Percentiles rank a stretch among this genome's conserved stretches.
Evolutionary conservation across 192 early-diverging fungal species (phyloP).

Genomic region (Phlyctochytrium bullatum): DNA sequence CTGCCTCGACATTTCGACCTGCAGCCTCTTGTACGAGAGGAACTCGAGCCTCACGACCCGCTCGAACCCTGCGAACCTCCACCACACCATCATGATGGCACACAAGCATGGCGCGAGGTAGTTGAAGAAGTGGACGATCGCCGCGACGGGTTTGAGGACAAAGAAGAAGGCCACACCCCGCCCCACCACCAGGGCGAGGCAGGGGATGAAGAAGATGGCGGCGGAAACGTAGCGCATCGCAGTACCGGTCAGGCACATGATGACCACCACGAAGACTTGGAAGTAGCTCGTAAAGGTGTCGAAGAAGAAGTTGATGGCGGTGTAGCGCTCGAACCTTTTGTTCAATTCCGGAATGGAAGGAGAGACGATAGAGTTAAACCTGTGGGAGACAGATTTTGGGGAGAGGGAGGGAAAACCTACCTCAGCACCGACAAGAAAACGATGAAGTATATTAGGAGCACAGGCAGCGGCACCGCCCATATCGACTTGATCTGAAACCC

Average conservation of each 20-base stretch:
- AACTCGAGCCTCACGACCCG: neutral
- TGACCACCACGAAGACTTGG: neutral
- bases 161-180: neutral
- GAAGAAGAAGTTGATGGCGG: neutral
- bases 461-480: neutral
- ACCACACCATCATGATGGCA: neutral
- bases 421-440: neutral
- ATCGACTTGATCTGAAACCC: neutral
- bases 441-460: neutral
- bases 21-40: conserved; percentile 4
- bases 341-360: no score
- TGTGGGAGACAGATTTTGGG: no score
- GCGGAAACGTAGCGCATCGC: neutral
- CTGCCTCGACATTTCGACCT: neutral
- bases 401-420: no score
- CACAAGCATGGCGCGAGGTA: neutral
- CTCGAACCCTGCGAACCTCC: neutral
- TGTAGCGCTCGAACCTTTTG: neutral
- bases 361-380: no score
- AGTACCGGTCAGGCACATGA: neutral
- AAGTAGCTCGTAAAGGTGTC: neutral
- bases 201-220: neutral
- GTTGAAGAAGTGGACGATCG: neutral
- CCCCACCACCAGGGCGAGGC: neutral
- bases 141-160: neutral